A percentile compares a stretch with the other conserved stretches of the same genome.
Conservation (phyloP, 306 rosid species). For the Acacia acuminata region DNA sequence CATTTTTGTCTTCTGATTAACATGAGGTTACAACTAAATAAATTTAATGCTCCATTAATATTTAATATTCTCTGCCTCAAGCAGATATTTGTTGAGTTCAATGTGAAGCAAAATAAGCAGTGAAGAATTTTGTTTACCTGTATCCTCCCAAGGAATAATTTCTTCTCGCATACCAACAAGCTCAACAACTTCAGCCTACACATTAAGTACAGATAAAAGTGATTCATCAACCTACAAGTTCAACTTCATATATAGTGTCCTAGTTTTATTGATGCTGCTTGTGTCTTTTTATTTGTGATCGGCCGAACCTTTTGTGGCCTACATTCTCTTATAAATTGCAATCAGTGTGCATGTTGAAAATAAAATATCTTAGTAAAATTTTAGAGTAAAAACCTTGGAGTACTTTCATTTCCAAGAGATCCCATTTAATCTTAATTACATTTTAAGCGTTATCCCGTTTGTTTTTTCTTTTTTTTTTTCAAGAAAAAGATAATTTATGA, state of each 20-base stretch:
- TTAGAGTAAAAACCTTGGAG: background rate
- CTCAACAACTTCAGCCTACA: conserved; percentile 91
- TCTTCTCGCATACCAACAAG: conserved; percentile 93
- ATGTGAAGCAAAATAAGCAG: background rate
- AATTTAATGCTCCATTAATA: no score
- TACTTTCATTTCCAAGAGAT: no score
- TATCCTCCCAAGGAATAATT: conserved; percentile 89
- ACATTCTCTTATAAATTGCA: background rate
- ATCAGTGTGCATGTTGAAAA: background rate
- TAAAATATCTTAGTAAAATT: background rate
- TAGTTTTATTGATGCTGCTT: background rate
- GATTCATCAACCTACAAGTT: conserved; percentile 14
- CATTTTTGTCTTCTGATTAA: no score
- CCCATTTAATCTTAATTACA: background rate
- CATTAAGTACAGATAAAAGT: conserved; percentile 29
- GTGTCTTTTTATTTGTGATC: background rate
- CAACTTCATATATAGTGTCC: background rate
- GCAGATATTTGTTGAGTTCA: no score
- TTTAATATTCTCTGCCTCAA: no score
- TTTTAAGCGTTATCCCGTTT: background rate
- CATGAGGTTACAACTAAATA: no score
- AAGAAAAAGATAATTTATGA: background rate
- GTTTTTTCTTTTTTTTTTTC: background rate
- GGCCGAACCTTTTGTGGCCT: background rate
- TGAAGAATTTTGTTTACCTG: conserved; percentile 60